These are phyloP conservation scores for Lotmaria passim DNA, from an alignment of 208 protist genomes.

Conservation along the genomic window DNA sequence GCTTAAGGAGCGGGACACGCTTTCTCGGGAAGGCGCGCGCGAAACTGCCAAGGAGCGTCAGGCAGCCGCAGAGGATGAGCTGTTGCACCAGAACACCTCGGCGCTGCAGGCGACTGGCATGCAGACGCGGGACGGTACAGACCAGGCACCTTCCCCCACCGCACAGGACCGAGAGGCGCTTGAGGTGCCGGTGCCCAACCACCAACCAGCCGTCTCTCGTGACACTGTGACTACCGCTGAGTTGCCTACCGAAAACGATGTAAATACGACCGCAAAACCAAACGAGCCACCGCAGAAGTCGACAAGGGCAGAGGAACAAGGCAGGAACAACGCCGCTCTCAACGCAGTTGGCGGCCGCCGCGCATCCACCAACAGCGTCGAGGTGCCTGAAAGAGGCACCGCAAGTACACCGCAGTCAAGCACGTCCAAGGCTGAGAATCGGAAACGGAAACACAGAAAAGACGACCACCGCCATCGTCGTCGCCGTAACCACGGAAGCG, in stretches of 20 bases:
- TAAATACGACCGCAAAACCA: background rate
- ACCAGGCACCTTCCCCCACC: background rate
- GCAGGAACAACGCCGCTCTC: background rate
- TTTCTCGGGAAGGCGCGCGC: slow-evolving; percentile 15
- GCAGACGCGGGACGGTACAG: background rate
- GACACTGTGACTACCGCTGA: background rate
- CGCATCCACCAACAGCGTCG: background rate
- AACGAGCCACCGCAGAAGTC: background rate
- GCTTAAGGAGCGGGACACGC: background rate
- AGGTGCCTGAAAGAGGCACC: background rate
- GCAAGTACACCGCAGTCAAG: background rate
- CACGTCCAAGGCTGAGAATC: background rate
- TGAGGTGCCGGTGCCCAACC: slow-evolving; percentile 4
- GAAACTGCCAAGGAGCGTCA: slow-evolving; percentile 15
- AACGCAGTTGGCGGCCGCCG: background rate
- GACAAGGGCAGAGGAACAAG: background rate
- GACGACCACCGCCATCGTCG: background rate
- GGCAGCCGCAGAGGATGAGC: slow-evolving; percentile 14
- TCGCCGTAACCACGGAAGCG: background rate
- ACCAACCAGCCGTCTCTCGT: too few relatives aligned
- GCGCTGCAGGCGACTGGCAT: slow-evolving; percentile 10
- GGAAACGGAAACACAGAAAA: background rate
- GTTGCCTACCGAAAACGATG: background rate
- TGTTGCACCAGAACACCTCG: slow-evolving; percentile 9
- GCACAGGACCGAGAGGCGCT: background rate